Percentiles rank a stretch among this genome's conserved stretches.
Evolutionary conservation across 352 stramenopile species (phyloP).

Genomic region (Phytophthora macrochlamydospora): DNA sequence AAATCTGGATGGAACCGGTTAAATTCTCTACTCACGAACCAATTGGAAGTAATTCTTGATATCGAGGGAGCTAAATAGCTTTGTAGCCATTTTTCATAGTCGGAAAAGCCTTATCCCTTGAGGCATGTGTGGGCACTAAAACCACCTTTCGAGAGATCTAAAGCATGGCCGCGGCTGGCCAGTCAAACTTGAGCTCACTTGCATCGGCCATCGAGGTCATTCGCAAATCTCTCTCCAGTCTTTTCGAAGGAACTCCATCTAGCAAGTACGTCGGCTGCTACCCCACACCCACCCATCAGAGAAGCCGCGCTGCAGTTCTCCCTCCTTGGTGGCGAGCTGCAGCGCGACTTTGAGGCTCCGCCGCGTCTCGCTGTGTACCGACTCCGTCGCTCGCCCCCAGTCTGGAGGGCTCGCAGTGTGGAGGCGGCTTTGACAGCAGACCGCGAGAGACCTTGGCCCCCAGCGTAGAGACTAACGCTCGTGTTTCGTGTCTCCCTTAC

Average conservation of each 20-base stretch:
- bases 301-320: conserved; percentile 30
- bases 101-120: no score
- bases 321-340: conserved; percentile 23
- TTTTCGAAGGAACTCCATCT: conserved; percentile 30
- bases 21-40: no score
- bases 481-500: conserved; percentile 16
- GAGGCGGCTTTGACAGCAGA: conserved; percentile 26
- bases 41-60: no score
- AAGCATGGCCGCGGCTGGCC: background rate
- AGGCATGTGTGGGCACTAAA: no score
- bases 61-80: no score
- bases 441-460: conserved; percentile 60
- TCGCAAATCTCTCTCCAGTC: conserved; percentile 49
- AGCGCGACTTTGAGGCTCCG: conserved; percentile 72
- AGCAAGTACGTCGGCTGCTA: conserved; percentile 38
- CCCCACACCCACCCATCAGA: conserved; percentile 13
- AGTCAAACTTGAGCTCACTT: conserved; percentile 7
- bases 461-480: conserved; percentile 53
- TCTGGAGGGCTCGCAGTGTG: conserved; percentile 19
- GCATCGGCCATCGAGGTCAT: conserved; percentile 12
- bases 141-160: no score
- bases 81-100: no score
- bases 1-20: no score
- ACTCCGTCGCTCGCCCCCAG: conserved; percentile 15
- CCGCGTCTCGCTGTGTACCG: conserved; percentile 12